phyloP scores from a whole-genome alignment of 345 rosid species.

The Limnanthes douglasii region DNA sequence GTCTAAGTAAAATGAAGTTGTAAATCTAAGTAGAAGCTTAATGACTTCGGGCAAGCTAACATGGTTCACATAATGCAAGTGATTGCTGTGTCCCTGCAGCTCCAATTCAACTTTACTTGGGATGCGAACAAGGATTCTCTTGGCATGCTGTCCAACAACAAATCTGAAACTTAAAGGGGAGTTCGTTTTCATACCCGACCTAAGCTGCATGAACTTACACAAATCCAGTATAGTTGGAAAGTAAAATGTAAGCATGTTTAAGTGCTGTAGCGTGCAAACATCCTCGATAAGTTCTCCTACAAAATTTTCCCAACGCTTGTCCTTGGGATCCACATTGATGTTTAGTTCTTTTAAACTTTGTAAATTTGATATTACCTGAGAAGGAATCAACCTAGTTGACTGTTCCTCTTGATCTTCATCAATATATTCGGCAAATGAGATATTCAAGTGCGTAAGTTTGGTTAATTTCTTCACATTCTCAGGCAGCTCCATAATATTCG shows the following conservation, averaged over 20 bases:
- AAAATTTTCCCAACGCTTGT: conserved; percentile 9
- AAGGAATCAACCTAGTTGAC: conserved; percentile 2
- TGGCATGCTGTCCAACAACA: conserved; percentile 6
- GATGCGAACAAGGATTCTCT: conserved; percentile 12
- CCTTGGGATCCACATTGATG: conserved; percentile 6
- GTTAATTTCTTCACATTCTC: not conserved
- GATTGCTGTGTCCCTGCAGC: conserved; percentile 4
- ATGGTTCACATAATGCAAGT: conserved; percentile 14
- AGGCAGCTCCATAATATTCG: conserved; percentile 8
- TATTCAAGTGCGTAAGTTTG: conserved; percentile 5
- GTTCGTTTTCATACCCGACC: not conserved
- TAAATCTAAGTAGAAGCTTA: not conserved
- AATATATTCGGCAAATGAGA: conserved; percentile 5
- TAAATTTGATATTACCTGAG: conserved; percentile 4
- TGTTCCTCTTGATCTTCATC: not conserved
- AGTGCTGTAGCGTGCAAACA: not conserved
- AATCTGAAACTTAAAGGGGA: conserved; percentile 8
- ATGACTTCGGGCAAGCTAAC: not conserved
- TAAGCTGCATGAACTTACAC: not conserved
- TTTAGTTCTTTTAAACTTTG: not conserved
- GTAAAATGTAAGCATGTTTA: conserved; percentile 6
- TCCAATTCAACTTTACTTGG: conserved; percentile 8
- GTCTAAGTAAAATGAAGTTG: conserved; percentile 16
- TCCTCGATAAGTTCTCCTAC: conserved; percentile 7
- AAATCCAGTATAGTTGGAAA: conserved; percentile 7